Conservation (phyloP, 495 filamentous ascomycete species). For the Articulospora tetracladia region DNA sequence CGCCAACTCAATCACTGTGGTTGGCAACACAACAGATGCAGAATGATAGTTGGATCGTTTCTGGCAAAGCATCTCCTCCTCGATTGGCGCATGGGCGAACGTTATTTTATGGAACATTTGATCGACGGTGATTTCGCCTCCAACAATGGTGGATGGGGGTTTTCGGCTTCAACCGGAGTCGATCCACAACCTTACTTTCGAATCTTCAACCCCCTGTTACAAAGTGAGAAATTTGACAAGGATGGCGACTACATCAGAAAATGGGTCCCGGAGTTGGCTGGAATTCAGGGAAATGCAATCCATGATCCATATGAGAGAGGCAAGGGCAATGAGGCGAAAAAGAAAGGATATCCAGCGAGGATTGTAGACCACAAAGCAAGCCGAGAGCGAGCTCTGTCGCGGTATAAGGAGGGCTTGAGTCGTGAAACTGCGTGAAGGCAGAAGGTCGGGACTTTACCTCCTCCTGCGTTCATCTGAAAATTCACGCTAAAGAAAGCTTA, state of each 20-base stretch:
- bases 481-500: too few relatives aligned
- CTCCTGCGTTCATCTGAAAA: too few relatives aligned
- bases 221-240: constrained; percentile 80
- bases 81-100: constrained; percentile 89
- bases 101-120: constrained; percentile 82
- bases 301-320: constrained; percentile 77
- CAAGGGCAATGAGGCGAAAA: constrained; percentile 50
- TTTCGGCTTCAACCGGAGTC: constrained; percentile 72
- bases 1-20: constrained; percentile 67
- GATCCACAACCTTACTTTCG: constrained; percentile 92
- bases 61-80: constrained; percentile 81
- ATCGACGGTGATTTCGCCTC: constrained; percentile 91
- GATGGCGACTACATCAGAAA: constrained; percentile 65
- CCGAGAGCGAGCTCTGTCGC: constrained; percentile 60
- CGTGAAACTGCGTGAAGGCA: constrained; percentile 39
- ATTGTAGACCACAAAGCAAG: constrained; percentile 70
- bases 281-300: constrained; percentile 56
- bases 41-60: constrained; percentile 88
- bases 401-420: constrained; percentile 68
- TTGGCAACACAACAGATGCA: constrained; percentile 88
- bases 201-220: constrained; percentile 83
- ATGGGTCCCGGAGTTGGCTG: constrained; percentile 68
- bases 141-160: constrained; percentile 94
- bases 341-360: constrained; percentile 67
- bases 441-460: not conserved